phyloP scores from a whole-genome alignment of 768 basidiomycete species.

The Lactarius pseudohatsudake region DNA sequence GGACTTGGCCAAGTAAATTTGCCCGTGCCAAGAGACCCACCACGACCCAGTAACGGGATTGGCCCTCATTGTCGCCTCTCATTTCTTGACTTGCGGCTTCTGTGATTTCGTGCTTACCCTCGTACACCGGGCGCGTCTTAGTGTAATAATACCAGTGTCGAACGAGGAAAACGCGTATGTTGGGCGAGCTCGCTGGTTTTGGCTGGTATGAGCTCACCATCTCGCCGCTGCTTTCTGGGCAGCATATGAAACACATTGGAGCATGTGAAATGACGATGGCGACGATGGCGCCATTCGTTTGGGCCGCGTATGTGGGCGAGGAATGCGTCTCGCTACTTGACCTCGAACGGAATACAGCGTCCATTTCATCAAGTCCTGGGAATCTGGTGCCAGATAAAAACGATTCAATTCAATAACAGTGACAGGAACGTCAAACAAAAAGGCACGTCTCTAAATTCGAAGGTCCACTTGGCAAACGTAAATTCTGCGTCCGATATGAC shows the following conservation, averaged over 20 bases:
- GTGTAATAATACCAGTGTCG: conserved; percentile 22
- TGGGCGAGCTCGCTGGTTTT: conserved; percentile 29
- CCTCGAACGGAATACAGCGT: background rate
- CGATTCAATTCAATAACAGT: background rate
- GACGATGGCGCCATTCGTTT: conserved; percentile 39
- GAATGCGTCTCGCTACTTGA: conserved; percentile 30
- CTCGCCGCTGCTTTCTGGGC: conserved; percentile 32
- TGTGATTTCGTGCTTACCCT: conserved; percentile 6
- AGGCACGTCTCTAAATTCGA: background rate
- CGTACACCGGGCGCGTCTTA: background rate
- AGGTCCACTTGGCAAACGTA: background rate
- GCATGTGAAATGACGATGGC: conserved; percentile 39
- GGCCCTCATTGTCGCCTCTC: conserved; percentile 6
- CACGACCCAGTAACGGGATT: conserved; percentile 1
- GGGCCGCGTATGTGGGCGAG: conserved; percentile 42
- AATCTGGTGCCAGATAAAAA: background rate
- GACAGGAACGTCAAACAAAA: background rate
- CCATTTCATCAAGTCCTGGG: background rate
- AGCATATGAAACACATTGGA: conserved; percentile 24
- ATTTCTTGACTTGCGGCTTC: background rate
- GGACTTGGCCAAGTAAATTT: background rate
- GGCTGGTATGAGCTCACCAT: conserved; percentile 15
- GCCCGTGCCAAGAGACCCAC: background rate
- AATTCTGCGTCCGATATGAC: background rate
- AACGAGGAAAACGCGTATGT: conserved; percentile 32